Percentiles rank a stretch among this genome's conserved stretches.
Conservation (phyloP, 768 basidiomycete genomes). For the Tubosaeta sp. region DNA sequence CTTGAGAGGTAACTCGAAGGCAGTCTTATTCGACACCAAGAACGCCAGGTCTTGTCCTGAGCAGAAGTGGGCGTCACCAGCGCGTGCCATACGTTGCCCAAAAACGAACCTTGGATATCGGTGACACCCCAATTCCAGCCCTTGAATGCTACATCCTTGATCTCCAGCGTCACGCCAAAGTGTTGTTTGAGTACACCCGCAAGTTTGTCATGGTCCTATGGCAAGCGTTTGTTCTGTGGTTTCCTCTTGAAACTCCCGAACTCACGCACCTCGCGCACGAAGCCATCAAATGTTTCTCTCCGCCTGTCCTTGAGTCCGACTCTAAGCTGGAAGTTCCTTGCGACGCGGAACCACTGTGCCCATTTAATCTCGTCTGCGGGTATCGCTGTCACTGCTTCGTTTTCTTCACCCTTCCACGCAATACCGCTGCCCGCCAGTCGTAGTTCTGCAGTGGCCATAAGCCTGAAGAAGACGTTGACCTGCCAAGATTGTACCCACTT, state of each 20-base stretch:
- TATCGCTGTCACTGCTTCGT: conserved; percentile 58
- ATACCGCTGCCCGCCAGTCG: conserved; percentile 88
- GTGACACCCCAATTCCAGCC: conserved; percentile 99
- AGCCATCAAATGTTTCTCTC: conserved; percentile 89
- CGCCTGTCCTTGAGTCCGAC: conserved; percentile 75
- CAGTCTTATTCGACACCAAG: conserved; percentile 77
- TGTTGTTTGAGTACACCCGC: conserved; percentile 77
- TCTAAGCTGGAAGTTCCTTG: conserved; percentile 86
- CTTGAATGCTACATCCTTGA: conserved; percentile 81
- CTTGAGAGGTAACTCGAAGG: conserved; percentile 85
- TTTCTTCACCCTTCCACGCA: conserved; percentile 87
- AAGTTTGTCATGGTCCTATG: conserved; percentile 88
- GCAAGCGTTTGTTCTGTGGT: neutral
- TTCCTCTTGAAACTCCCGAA: neutral
- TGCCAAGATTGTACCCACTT: conserved; percentile 52
- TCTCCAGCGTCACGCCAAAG: conserved; percentile 82
- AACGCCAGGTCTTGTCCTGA: conserved; percentile 90
- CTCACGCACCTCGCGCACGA: conserved; percentile 70
- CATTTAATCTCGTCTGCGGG: conserved; percentile 75
- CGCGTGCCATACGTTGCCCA: neutral
- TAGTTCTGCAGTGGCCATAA: conserved; percentile 51
- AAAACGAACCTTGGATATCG: conserved; percentile 77
- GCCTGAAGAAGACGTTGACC: neutral
- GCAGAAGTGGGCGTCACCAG: conserved; percentile 1
- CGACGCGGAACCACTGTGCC: conserved; percentile 89